phyloP scores from a whole-genome alignment of 1,284 basidiomycete genomes.

The Mycosarcoma mackinlayi region DNA sequence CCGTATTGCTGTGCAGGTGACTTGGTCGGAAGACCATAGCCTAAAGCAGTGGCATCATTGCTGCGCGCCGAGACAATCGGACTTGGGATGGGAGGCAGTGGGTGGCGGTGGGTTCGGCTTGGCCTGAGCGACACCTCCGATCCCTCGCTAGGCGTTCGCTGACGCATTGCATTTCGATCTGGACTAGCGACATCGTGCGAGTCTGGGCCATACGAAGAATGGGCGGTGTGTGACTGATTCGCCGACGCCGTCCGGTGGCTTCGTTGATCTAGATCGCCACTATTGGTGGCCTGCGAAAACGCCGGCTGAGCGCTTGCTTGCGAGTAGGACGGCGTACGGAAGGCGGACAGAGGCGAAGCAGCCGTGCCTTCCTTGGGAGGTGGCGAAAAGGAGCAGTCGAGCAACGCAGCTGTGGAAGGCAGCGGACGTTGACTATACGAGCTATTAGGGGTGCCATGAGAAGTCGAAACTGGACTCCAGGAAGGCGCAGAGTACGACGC shows the following conservation, averaged over 20 bases:
- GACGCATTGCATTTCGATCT: slow-evolving; percentile 12
- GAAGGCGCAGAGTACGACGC: slow-evolving; percentile 24
- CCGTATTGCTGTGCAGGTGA: neutral
- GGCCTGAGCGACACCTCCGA: slow-evolving; percentile 25
- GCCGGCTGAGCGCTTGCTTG: slow-evolving; percentile 15
- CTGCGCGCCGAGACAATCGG: neutral
- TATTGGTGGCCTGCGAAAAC: slow-evolving; percentile 13
- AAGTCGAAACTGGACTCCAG: slow-evolving; percentile 37
- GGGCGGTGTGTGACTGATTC: slow-evolving; percentile 17
- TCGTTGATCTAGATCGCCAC: slow-evolving; percentile 17
- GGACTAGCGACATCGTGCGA: slow-evolving; percentile 4
- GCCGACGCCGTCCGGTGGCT: slow-evolving; percentile 24
- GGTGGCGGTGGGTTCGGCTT: slow-evolving; percentile 29
- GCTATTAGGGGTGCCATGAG: slow-evolving; percentile 27
- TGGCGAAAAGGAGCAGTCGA: slow-evolving; percentile 41
- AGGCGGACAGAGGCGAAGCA: slow-evolving; percentile 33
- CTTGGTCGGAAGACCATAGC: slow-evolving; percentile 12
- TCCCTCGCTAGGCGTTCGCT: slow-evolving; percentile 42
- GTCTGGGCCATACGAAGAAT: slow-evolving; percentile 35
- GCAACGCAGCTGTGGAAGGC: slow-evolving; percentile 26
- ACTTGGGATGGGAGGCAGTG: slow-evolving; percentile 39
- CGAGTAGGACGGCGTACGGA: slow-evolving; percentile 34
- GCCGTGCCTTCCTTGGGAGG: slow-evolving; percentile 18
- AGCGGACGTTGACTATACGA: slow-evolving; percentile 33
- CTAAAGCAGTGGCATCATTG: slow-evolving; percentile 7